Evolutionary conservation across 2,329 filamentous ascomycete species (phyloP).

Genomic region (Chaetomium sp.): DNA sequence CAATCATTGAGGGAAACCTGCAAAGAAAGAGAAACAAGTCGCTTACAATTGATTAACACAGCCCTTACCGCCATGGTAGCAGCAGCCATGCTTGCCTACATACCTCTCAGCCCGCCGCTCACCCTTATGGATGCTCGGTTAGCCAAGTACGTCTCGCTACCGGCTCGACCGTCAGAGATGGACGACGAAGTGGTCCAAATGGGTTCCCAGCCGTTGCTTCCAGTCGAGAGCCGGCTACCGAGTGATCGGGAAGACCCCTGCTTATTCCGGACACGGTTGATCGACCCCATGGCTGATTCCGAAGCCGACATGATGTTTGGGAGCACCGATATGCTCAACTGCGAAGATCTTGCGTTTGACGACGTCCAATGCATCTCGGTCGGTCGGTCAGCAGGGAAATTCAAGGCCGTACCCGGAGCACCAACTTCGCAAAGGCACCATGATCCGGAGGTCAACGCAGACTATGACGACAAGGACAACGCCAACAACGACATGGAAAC

Average conservation of each 20-base stretch:
- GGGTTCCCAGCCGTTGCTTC: background rate
- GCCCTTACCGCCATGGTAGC: conserved; percentile 16
- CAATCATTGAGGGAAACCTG: background rate
- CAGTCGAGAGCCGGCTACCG: conserved; percentile 8
- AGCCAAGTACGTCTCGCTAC: conserved; percentile 11
- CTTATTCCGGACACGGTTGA: conserved; percentile 27
- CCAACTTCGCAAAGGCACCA: background rate
- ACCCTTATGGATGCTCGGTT: conserved; percentile 3
- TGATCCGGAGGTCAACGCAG: background rate
- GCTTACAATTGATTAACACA: conserved; percentile 10
- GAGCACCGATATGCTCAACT: conserved; percentile 18
- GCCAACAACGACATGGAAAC: conserved; percentile 20
- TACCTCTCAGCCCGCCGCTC: conserved; percentile 16
- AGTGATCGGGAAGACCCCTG: conserved; percentile 25
- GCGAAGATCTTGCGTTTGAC: conserved; percentile 23
- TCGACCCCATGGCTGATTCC: conserved; percentile 11
- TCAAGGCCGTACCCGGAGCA: background rate
- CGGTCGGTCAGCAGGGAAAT: conserved; percentile 21
- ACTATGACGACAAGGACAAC: background rate
- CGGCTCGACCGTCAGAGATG: background rate
- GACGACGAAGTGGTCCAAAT: background rate
- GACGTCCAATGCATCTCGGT: conserved; percentile 30
- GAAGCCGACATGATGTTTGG: conserved; percentile 14
- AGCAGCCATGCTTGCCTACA: conserved; percentile 19
- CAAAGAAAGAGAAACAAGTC: background rate